Evolutionary conservation across 768 basidiomycete species (phyloP), one percentile per base, ranked within the genome.

Genomic region (Heimioporus sp.): DNA sequence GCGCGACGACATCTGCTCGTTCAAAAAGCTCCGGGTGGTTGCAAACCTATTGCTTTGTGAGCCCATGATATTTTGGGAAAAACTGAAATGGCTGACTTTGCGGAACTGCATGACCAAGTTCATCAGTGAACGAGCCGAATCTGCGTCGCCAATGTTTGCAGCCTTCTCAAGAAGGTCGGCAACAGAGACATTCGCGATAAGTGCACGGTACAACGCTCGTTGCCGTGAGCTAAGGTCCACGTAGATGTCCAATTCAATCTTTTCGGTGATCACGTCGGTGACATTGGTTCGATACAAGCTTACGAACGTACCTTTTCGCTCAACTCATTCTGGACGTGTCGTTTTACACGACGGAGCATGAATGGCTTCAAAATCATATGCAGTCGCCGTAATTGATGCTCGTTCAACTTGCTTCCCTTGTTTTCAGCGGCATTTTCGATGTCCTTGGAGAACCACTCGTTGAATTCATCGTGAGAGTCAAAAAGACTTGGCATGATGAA

Each of bases 51-150:
- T 46, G 36, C 31, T 21, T 43, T 38, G 30, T 58, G 16, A 61
- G 49, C 53, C 32, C 46, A 42, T 19, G 19, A 20, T 44, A 39
- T 19, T 41, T 21, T 43, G 34, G 35, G 46, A 42, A 53, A n/a
- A 24, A 51, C 43, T 31, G 12, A 38, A 39, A 44, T 36, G 20
- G 51, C 71, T 24, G 49, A 90, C 92, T 78, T 99, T 99, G 59
- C 97, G 86, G 78, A 98, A 98, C 68, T 99, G 97, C 97, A 99
- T 99, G 55, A 99, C 97, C 54, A 99, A 80, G 70, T 98, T 99
- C 96, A 98, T 98, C 54, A 99, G 75, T 8, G 93, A 92, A 48
- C 92, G 86, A 46, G 94, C 92, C 30, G 91, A 92, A 58, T 94
- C 91, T 7, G 84, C 90, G 61, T 96, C 92, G 15, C 92, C 90